Conservation (phyloP, 148 eudicot species). For the Nyssa sinensis region DNA sequence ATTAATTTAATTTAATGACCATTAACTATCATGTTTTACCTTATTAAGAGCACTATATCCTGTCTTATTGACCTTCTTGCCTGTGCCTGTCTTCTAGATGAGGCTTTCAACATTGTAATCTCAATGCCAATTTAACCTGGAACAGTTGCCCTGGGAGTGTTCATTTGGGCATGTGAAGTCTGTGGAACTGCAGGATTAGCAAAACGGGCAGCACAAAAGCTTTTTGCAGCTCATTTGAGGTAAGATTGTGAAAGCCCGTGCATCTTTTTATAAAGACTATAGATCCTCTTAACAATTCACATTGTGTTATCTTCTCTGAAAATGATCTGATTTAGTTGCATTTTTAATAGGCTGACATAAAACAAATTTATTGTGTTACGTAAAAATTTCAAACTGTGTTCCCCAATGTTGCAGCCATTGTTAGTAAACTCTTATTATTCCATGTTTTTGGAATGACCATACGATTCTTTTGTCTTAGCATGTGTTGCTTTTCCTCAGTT, state of each 20-base stretch:
- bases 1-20: slow-evolving; percentile 55
- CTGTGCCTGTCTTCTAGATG: slow-evolving; percentile 50
- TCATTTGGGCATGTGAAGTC: slow-evolving; percentile 57
- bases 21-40: slow-evolving; percentile 43
- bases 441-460: no score
- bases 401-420: neutral
- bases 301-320: neutral
- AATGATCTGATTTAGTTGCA: neutral
- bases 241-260: slow-evolving; percentile 2
- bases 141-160: slow-evolving; percentile 48
- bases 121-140: slow-evolving; percentile 34
- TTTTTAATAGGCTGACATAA: neutral
- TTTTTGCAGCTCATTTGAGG: slow-evolving; percentile 20
- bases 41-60: slow-evolving; percentile 55
- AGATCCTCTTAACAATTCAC: neutral
- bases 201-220: slow-evolving; percentile 54
- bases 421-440: neutral
- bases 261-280: neutral
- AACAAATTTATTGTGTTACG: no score
- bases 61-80: slow-evolving; percentile 67
- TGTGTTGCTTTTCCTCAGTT: no score
- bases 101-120: slow-evolving; percentile 46
- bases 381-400: neutral
- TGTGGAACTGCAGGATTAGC: slow-evolving; percentile 50
- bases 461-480: no score